Evolutionary conservation across 352 stramenopile genomes (phyloP), one percentile per base, ranked within the genome.

Genomic region (Globisporangium solare): DNA sequence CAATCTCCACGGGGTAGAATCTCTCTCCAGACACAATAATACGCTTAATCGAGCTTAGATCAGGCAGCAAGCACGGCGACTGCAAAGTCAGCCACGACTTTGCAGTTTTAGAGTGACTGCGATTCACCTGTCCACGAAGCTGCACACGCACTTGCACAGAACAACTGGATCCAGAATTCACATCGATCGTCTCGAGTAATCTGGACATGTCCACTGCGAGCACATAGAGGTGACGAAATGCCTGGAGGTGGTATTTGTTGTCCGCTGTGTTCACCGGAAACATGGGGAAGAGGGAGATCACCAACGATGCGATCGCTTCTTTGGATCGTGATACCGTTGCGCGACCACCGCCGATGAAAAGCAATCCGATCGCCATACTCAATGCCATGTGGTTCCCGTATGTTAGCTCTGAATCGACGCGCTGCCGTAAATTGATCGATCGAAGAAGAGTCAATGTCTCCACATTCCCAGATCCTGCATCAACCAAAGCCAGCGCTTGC

Each of bases 301-400:
- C 73, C 6, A 99, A 81, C 39, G 90, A 88, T 10, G 96, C 96
- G 49, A 99, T 95, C 50, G 97, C 93, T 43, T 89, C 77, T 31
- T 83, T 86, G 0, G 81, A 87, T 17, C 79, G 71, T n/a, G 77
- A 83, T n/a, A 99, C 68, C 0, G 96, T 98, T 15, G 81, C 87
- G 51, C 89, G 92, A 0, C 97, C 97, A 39, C 95, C 94, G 24
- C 96, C 96, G 5, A 99, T 60, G 58, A 99, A 99, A 7, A 99
- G 74, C 51, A 99, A 70, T 0, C 96, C 97, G 27, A 99, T 97
- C 21, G 96, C 88, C 71, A 95, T 92, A 42, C 83, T 94, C 47
- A 97, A 80, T 14, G 88, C 81, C 92, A 98, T 98, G 73, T 99
- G 96, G 37, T 92, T 97, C 8, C 97, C 97, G 57, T 98, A 99